Percentiles rank a stretch among this genome's conserved stretches.
These are phyloP conservation scores for Aspergillus sp. DNA, from an alignment of 2,329 filamentous ascomycete species.

Conservation along the genomic window DNA sequence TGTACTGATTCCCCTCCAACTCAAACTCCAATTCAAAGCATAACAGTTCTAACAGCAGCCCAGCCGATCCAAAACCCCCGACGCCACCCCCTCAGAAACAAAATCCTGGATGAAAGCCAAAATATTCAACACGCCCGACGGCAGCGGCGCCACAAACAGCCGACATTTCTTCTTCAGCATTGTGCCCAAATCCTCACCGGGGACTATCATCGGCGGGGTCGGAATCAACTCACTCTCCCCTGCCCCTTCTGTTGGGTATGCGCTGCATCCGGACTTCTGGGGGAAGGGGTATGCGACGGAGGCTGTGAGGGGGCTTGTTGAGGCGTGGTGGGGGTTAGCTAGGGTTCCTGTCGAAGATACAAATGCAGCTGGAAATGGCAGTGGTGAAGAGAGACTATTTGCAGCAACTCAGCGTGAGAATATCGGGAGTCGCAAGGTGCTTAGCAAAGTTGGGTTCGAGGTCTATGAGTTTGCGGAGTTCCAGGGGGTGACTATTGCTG, in stretches of 20 bases:
- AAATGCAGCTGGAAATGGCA: constrained; percentile 36
- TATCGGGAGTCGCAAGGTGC: constrained; percentile 53
- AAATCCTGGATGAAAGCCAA: not conserved
- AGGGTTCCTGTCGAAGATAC: constrained; percentile 12
- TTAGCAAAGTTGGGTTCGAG: constrained; percentile 43
- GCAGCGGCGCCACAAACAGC: not conserved
- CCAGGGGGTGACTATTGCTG: not conserved
- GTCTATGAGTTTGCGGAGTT: not conserved
- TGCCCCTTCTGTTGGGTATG: constrained; percentile 50
- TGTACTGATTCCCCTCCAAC: not conserved
- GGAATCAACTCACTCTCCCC: not conserved
- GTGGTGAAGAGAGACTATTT: constrained; percentile 34
- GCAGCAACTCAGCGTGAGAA: constrained; percentile 54
- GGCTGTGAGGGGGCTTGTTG: constrained; percentile 43
- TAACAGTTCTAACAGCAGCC: not conserved
- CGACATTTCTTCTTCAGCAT: not conserved
- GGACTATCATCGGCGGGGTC: not conserved
- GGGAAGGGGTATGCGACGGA: constrained; percentile 58
- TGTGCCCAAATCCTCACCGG: not conserved
- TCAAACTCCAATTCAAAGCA: not conserved
- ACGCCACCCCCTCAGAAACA: not conserved
- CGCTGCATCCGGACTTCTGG: constrained; percentile 55
- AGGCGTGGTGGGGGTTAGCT: constrained; percentile 35
- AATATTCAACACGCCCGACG: not conserved
- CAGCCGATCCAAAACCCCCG: not conserved